phyloP scores from a whole-genome alignment of 2,329 filamentous ascomycete species.

The Ophiostoma tasmaniense region DNA sequence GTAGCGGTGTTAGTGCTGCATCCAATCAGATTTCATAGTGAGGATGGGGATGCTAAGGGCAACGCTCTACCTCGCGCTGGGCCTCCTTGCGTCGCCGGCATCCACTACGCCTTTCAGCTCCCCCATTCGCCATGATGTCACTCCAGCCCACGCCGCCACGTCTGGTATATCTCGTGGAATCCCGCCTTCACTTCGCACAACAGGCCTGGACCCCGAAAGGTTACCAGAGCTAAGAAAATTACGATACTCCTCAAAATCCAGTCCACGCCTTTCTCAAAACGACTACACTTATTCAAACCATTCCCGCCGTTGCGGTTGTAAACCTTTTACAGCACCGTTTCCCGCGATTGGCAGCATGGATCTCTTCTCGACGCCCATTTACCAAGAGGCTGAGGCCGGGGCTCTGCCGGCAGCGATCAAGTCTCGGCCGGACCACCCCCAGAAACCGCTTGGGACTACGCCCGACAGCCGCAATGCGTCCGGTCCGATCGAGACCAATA shows the following conservation, averaged over 20 bases:
- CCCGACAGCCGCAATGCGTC: constrained; percentile 2
- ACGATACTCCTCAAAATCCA: not conserved
- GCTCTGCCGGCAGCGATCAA: constrained; percentile 40
- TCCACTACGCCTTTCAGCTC: not conserved
- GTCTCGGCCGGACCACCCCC: constrained; percentile 48
- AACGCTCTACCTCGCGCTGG: not conserved
- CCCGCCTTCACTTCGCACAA: not conserved
- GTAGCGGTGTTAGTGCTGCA: constrained; percentile 1
- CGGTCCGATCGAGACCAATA: constrained; percentile 61
- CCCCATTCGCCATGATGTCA: constrained; percentile 1
- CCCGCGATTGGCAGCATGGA: constrained; percentile 27
- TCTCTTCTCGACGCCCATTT: constrained; percentile 49
- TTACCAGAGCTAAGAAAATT: not conserved
- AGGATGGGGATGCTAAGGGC: not conserved
- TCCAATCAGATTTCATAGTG: not conserved
- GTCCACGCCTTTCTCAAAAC: not conserved
- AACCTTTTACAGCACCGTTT: not conserved
- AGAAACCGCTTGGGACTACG: constrained; percentile 26
- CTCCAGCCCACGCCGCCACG: not conserved
- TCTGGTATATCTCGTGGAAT: not conserved
- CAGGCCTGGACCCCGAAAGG: not conserved
- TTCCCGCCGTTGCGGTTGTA: constrained; percentile 11
- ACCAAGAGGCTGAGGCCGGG: constrained; percentile 33
- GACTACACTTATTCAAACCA: not conserved
- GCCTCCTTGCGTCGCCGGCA: constrained; percentile 4